Percentiles rank a stretch among this genome's conserved stretches.
Evolutionary conservation across 805 yeast genomes (phyloP).

Genomic region (Blastobotrys terrestris): DNA sequence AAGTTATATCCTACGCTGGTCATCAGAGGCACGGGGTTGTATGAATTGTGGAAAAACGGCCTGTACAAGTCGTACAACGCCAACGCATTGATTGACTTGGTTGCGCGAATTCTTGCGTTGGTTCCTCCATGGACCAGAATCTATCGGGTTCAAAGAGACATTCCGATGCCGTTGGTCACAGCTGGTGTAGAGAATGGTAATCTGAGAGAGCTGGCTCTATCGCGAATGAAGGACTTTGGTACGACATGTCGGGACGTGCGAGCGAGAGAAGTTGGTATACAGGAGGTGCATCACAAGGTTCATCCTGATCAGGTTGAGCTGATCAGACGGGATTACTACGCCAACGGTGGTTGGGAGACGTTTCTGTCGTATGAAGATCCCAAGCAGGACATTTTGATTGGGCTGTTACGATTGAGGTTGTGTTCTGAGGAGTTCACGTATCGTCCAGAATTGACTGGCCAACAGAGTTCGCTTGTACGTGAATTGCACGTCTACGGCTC

Average conservation of each 20-base stretch:
- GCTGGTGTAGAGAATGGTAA: constrained; percentile 98
- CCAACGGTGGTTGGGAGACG: constrained; percentile 99
- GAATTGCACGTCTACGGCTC: constrained; percentile 97
- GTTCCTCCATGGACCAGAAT: constrained; percentile 99
- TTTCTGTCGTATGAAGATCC: constrained; percentile 96
- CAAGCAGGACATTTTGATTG: constrained; percentile 89
- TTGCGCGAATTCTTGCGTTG: constrained; percentile 89
- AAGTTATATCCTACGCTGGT: constrained; percentile 94
- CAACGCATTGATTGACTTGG: constrained; percentile 86
- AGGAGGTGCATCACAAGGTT: constrained; percentile 95
- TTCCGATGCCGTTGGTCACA: constrained; percentile 97
- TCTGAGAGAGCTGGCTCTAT: constrained; percentile 87
- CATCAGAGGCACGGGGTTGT: constrained; percentile 93
- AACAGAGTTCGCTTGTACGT: constrained; percentile 90
- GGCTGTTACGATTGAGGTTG: constrained; percentile 78
- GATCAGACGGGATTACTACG: constrained; percentile 90
- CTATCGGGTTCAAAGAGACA: constrained; percentile 96
- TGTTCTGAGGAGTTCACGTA: constrained; percentile 86
- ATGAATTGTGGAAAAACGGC: constrained; percentile 96
- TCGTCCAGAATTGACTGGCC: constrained; percentile 77
- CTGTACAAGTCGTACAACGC: constrained; percentile 92
- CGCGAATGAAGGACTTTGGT: constrained; percentile 97
- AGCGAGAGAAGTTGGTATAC: constrained; percentile 97
- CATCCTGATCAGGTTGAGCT: constrained; percentile 96
- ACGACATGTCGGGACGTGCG: constrained; percentile 93